These are phyloP conservation scores for Carnegiea gigantea DNA, from an alignment of 179 eudicot genomes.

Conservation along the genomic window DNA sequence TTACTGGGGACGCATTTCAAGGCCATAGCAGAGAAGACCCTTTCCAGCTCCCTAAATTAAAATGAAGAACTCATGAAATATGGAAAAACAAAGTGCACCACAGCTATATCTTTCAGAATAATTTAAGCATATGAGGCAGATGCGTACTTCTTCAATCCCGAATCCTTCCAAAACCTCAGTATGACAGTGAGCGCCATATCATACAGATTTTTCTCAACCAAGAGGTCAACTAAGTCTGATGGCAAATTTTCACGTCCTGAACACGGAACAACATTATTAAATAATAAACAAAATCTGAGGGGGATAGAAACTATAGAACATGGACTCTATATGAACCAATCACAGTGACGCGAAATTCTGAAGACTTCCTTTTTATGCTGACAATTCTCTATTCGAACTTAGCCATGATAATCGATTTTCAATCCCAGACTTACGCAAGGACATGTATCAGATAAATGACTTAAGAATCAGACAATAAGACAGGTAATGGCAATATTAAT, in stretches of 20 bases:
- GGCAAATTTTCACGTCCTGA: constrained; percentile 61
- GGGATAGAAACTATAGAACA: not conserved
- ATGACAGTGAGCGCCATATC: constrained; percentile 90
- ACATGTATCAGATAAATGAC: not conserved
- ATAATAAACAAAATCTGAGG: not conserved
- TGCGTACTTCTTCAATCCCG: constrained; percentile 70
- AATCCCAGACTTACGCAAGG: not conserved
- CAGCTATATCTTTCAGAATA: not conserved
- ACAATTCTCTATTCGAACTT: too few species aligned
- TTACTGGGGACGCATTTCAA: constrained; percentile 71
- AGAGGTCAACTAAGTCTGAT: constrained; percentile 64
- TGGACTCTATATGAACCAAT: not conserved
- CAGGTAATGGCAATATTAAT: not conserved
- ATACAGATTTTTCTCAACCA: constrained; percentile 71
- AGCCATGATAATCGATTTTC: not conserved
- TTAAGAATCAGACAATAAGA: not conserved
- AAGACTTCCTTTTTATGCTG: not conserved
- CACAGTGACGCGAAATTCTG: not conserved
- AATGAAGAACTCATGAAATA: constrained; percentile 6
- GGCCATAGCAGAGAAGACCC: constrained; percentile 72
- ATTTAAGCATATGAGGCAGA: not conserved
- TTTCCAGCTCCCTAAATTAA: constrained; percentile 68
- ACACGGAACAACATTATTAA: not conserved
- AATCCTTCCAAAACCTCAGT: constrained; percentile 83
- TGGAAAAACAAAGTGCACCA: not conserved